A percentile compares a stretch with the other conserved stretches of the same genome.
These are phyloP conservation scores for Uronychia setigera DNA, from an alignment of 73 alveolate genomes.

Conservation along the genomic window DNA sequence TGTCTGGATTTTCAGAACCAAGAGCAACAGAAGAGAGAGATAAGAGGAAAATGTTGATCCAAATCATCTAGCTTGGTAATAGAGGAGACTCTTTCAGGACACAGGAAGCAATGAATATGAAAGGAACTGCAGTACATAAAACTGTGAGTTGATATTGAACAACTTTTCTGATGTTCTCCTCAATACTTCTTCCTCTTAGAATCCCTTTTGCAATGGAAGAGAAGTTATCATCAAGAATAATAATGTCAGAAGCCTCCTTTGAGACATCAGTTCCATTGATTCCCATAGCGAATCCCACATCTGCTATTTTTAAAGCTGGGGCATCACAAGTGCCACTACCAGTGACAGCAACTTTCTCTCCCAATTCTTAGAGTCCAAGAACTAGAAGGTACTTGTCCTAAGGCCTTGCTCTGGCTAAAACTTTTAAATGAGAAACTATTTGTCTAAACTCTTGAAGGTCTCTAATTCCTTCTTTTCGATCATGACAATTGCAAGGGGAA, in stretches of 20 bases:
- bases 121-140: conserved; percentile 72
- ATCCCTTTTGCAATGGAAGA: conserved; percentile 80
- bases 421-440: conserved; percentile 68
- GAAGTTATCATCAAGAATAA: conserved; percentile 86
- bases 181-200: conserved; percentile 87
- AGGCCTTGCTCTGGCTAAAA: conserved; percentile 93
- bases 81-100: conserved; percentile 77
- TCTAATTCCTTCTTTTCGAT: conserved; percentile 69
- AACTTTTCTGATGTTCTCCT: conserved; percentile 82
- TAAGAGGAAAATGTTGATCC: conserved; percentile 85
- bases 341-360: conserved; percentile 94
- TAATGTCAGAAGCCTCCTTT: conserved; percentile 93
- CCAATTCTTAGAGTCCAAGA: conserved; percentile 87
- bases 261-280: conserved; percentile 95
- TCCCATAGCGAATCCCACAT: conserved; percentile 93
- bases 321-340: conserved; percentile 96
- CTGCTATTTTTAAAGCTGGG: conserved; percentile 79
- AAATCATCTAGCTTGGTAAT: conserved; percentile 74
- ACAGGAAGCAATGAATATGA: conserved; percentile 77
- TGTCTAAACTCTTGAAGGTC: conserved; percentile 75
- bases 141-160: conserved; percentile 83
- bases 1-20: conserved; percentile 80
- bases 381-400: conserved; percentile 88
- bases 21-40: conserved; percentile 85
- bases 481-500: conserved; percentile 27